phyloP scores from a whole-genome alignment of 148 eudicot genomes.

The Rheum nobile region DNA sequence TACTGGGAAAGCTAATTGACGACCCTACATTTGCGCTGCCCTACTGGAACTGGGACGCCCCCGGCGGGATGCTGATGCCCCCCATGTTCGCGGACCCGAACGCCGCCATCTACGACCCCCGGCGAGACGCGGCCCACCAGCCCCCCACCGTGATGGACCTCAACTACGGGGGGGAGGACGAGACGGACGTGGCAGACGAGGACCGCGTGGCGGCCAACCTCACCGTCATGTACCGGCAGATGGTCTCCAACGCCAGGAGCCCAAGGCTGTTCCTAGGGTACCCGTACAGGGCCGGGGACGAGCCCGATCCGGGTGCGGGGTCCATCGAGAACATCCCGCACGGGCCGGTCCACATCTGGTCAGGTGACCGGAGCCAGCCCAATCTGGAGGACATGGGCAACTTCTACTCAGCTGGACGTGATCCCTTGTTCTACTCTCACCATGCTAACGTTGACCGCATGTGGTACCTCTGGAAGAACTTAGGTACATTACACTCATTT shows the following conservation, averaged over 20 bases:
- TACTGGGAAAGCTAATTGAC: constrained; percentile 40
- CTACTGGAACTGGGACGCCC: constrained; percentile 76
- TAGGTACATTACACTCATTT: constrained; percentile 15
- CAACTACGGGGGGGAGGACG: constrained; percentile 30
- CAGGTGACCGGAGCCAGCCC: constrained; percentile 49
- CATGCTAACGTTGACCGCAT: constrained; percentile 59
- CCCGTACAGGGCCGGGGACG: constrained; percentile 58
- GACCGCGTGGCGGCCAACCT: constrained; percentile 38
- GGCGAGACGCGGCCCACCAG: constrained; percentile 42
- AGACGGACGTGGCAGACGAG: constrained; percentile 5
- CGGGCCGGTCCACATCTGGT: constrained; percentile 62
- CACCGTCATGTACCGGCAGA: constrained; percentile 63
- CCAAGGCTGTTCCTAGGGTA: constrained; percentile 52
- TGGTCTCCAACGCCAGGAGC: constrained; percentile 46
- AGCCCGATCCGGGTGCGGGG: constrained; percentile 44
- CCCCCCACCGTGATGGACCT: constrained; percentile 42
- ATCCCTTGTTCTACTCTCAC: constrained; percentile 67
- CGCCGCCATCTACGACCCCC: constrained; percentile 32
- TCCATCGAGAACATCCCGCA: constrained; percentile 60
- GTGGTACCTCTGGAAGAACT: constrained; percentile 66
- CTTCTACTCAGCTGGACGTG: constrained; percentile 73
- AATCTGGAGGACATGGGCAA: constrained; percentile 72
- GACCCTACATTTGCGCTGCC: constrained; percentile 77
- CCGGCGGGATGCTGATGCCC: constrained; percentile 50
- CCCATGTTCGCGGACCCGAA: constrained; percentile 25